phyloP scores from a whole-genome alignment of 257 asterid genomes.

The Thymus mandschuricus region DNA sequence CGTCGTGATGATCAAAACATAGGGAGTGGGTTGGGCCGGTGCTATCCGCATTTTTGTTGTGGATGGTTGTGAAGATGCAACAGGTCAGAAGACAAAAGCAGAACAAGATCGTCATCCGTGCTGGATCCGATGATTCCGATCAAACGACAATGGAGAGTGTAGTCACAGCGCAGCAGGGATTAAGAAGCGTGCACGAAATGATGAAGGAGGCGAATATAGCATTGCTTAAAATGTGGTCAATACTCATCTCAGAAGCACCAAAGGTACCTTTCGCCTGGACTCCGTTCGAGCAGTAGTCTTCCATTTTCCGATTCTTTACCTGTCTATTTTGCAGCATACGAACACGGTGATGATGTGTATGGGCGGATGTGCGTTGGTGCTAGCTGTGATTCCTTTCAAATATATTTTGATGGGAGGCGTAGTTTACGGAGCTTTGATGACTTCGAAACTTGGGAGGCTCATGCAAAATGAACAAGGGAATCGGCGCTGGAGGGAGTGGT shows the following conservation, averaged over 20 bases:
- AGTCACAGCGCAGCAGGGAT: slow-evolving; percentile 83
- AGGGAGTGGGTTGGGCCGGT: slow-evolving; percentile 83
- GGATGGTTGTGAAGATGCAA: slow-evolving; percentile 52
- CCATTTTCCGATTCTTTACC: too few relatives aligned
- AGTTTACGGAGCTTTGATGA: slow-evolving; percentile 42
- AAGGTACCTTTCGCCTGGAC: slow-evolving; percentile 49
- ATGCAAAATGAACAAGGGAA: slow-evolving; percentile 61
- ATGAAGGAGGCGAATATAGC: slow-evolving; percentile 65
- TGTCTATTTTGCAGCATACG: slow-evolving; percentile 56
- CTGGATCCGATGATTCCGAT: slow-evolving; percentile 46
- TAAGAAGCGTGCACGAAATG: slow-evolving; percentile 57
- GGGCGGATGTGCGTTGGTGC: slow-evolving; percentile 40
- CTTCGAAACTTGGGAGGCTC: slow-evolving; percentile 49
- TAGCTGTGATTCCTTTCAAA: slow-evolving; percentile 69
- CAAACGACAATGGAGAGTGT: slow-evolving; percentile 74
- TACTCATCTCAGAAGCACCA: slow-evolving; percentile 67
- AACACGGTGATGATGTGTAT: slow-evolving; percentile 56
- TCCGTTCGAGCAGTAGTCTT: background rate
- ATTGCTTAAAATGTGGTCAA: slow-evolving; percentile 72
- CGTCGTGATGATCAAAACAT: slow-evolving; percentile 5
- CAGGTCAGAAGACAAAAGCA: slow-evolving; percentile 45
- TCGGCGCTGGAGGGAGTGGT: slow-evolving; percentile 81
- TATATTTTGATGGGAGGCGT: slow-evolving; percentile 49
- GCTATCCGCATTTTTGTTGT: slow-evolving; percentile 56
- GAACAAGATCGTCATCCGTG: slow-evolving; percentile 53